Evolutionary conservation across 306 rosid species (phyloP).

Genomic region (Vigna nakashimae): DNA sequence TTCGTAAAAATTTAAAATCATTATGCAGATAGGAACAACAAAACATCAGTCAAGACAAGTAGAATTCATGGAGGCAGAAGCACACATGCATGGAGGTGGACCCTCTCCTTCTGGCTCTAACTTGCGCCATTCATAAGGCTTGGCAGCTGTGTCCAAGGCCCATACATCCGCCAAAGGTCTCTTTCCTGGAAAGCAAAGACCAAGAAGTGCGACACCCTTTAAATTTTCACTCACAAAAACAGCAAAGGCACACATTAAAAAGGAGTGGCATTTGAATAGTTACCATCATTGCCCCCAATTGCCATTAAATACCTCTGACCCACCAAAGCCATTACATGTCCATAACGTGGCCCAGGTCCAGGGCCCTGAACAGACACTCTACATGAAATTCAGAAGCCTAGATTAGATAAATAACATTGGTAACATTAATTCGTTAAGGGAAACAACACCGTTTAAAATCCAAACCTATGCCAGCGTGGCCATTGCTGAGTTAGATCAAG

Average conservation of each 20-base stretch:
- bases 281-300: constrained; percentile 99
- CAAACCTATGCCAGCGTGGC: constrained; percentile 98
- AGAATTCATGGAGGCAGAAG: constrained; percentile 42
- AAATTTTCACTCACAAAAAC: constrained; percentile 33
- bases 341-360: constrained; percentile 99
- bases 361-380: constrained; percentile 99
- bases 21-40: constrained; percentile 14
- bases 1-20: constrained; percentile 25
- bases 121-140: constrained; percentile 99
- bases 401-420: constrained; percentile 41
- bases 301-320: constrained; percentile 99
- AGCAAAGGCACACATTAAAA: constrained; percentile 26
- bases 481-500: constrained; percentile 99
- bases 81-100: constrained; percentile 99
- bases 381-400: constrained; percentile 53
- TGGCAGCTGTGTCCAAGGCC: constrained; percentile 99
- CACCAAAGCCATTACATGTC: constrained; percentile 99
- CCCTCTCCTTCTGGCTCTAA: constrained; percentile 99
- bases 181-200: constrained; percentile 73
- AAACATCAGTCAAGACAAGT: constrained; percentile 39
- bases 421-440: constrained; percentile 7
- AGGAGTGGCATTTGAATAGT: constrained; percentile 32
- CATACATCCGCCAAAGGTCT: constrained; percentile 99
- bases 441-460: constrained; percentile 30
- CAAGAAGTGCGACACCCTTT: constrained; percentile 29